Conservation (phyloP, 2,329 filamentous ascomycete genomes). For the Colletotrichum sp. region DNA sequence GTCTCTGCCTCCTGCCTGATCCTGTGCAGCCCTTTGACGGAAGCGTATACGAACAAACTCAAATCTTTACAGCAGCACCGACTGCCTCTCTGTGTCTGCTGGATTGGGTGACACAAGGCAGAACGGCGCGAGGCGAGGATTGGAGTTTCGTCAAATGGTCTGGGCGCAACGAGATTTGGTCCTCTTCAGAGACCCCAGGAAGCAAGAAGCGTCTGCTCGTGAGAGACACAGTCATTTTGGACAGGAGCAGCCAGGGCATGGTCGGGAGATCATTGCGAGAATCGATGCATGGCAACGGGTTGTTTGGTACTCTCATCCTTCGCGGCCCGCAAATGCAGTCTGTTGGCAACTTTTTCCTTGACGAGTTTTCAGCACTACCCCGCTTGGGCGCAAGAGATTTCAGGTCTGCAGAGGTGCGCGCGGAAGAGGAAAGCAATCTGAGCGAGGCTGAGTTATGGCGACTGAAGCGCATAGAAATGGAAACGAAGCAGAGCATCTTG, state of each 20-base stretch:
- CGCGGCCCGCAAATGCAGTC: conserved; percentile 72
- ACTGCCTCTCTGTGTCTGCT: conserved; percentile 76
- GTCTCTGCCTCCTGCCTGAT: conserved; percentile 79
- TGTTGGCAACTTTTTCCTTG: conserved; percentile 76
- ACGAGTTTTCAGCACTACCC: conserved; percentile 79
- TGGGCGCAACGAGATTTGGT: conserved; percentile 89
- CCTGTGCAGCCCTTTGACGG: conserved; percentile 89
- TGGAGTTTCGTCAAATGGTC: conserved; percentile 85
- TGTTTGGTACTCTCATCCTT: conserved; percentile 86
- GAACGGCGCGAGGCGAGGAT: conserved; percentile 82
- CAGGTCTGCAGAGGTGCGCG: conserved; percentile 57
- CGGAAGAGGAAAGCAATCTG: conserved; percentile 35
- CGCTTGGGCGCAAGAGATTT: conserved; percentile 86
- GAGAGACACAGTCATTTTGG: conserved; percentile 83
- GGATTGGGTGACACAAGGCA: conserved; percentile 94
- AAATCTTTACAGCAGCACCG: conserved; percentile 71
- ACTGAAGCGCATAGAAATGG: conserved; percentile 57
- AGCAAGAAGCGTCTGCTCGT: conserved; percentile 69
- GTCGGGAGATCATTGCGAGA: conserved; percentile 49
- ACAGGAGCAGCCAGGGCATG: conserved; percentile 50
- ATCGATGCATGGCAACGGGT: conserved; percentile 76
- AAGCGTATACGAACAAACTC: conserved; percentile 84
- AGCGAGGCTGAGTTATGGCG: conserved; percentile 60
- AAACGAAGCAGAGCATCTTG: conserved; percentile 66
- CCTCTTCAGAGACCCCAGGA: conserved; percentile 33